Conservation (phyloP, 2,329 filamentous ascomycete genomes). For the Colletotrichum graminicola region DNA sequence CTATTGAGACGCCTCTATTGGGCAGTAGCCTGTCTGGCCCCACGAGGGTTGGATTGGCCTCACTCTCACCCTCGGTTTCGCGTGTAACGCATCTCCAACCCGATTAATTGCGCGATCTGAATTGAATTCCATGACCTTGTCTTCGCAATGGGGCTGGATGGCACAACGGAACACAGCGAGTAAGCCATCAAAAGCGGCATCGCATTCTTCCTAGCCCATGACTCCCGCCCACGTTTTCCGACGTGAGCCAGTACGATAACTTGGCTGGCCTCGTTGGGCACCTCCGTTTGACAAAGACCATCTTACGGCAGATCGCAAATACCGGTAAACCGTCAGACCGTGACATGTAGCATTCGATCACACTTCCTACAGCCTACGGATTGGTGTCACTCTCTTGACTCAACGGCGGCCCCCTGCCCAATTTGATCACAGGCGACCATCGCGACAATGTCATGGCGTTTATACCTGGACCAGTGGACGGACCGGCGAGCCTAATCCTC, state of each 20-base stretch:
- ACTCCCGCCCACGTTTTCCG: not conserved
- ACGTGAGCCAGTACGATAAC: not conserved
- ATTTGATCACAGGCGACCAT: slow-evolving; percentile 22
- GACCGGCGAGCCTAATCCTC: slow-evolving; percentile 31
- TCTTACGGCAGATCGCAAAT: not conserved
- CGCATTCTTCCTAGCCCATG: not conserved
- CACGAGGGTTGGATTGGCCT: slow-evolving; percentile 6
- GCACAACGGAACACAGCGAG: slow-evolving; percentile 19
- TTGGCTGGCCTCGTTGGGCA: not conserved
- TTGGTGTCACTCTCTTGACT: not conserved
- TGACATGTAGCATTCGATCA: not conserved
- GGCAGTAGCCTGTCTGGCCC: slow-evolving; percentile 6
- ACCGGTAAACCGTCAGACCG: not conserved
- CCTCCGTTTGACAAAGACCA: not conserved
- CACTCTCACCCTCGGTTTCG: not conserved
- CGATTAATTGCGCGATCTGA: slow-evolving; percentile 6
- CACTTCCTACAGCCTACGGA: not conserved
- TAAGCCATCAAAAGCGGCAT: not conserved
- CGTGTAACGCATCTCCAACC: slow-evolving; percentile 32
- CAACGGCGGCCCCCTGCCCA: slow-evolving; percentile 14
- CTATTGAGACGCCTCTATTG: slow-evolving; percentile 19
- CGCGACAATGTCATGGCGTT: slow-evolving; percentile 32
- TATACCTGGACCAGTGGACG: slow-evolving; percentile 25
- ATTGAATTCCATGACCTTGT: slow-evolving; percentile 27
- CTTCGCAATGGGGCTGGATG: slow-evolving; percentile 16